Conservation (phyloP, 345 rosid genomes). For the Sonneratia caseolaris region DNA sequence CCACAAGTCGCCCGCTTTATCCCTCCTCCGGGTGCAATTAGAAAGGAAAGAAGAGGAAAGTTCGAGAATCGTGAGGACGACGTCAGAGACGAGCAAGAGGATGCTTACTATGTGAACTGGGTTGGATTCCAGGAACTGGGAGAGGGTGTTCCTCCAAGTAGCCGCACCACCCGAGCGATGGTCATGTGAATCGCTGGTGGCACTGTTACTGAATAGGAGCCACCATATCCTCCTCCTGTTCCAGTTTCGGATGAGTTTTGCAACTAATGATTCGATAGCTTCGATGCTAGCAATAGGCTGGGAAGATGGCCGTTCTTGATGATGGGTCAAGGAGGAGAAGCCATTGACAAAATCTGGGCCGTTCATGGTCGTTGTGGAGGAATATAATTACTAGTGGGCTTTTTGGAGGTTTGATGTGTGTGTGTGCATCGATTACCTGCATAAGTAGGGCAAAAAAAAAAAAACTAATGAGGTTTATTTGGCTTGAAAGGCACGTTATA, state of each 20-base stretch:
- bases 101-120: slow-evolving; percentile 25
- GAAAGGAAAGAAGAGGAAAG: slow-evolving; percentile 49
- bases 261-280: slow-evolving; percentile 30
- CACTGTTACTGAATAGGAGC: slow-evolving; percentile 10
- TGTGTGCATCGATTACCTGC: too few species aligned
- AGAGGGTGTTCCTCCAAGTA: slow-evolving; percentile 36
- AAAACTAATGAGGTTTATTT: not conserved
- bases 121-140: slow-evolving; percentile 37
- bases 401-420: too few species aligned
- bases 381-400: not conserved
- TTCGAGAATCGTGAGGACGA: slow-evolving; percentile 40
- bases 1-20: slow-evolving; percentile 19
- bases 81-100: slow-evolving; percentile 44
- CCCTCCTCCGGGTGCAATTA: slow-evolving; percentile 8
- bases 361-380: too few species aligned
- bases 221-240: slow-evolving; percentile 43
- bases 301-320: slow-evolving; percentile 3
- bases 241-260: slow-evolving; percentile 37
- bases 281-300: slow-evolving; percentile 12
- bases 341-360: not conserved
- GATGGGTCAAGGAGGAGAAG: not conserved
- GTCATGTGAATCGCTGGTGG: slow-evolving; percentile 6
- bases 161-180: not conserved
- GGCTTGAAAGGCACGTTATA: not conserved
- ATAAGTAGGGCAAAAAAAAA: too few species aligned